Evolutionary conservation across 2,329 filamentous ascomycete species (phyloP).

Genomic region (Trichoderma atrobrunneum): DNA sequence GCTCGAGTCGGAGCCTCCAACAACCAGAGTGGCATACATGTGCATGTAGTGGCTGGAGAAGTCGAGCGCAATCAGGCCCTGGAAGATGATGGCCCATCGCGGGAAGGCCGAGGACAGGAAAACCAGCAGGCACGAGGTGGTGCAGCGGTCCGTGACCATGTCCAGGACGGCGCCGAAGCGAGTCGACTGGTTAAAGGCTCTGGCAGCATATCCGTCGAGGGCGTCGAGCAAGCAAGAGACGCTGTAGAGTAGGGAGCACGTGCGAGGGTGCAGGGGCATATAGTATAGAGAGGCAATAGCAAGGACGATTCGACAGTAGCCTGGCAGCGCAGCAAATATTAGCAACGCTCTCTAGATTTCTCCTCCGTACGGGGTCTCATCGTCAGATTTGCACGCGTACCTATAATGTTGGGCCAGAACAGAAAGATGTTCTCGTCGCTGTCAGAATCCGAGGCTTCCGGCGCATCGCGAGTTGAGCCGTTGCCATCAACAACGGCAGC

Average conservation of each 20-base stretch:
- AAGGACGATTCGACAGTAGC: conserved; percentile 74
- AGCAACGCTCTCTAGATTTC: neutral
- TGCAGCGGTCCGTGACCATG: conserved; percentile 99
- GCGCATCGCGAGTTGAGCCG: conserved; percentile 37
- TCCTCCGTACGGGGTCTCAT: neutral
- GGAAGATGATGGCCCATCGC: conserved; percentile 90
- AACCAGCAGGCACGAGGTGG: conserved; percentile 89
- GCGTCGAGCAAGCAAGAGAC: conserved; percentile 94
- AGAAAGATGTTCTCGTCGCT: conserved; percentile 73
- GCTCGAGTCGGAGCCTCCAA: conserved; percentile 75
- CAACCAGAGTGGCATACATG: conserved; percentile 93
- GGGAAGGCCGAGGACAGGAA: conserved; percentile 95
- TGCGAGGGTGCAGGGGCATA: conserved; percentile 97
- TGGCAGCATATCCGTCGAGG: conserved; percentile 87
- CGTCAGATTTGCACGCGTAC: conserved; percentile 43
- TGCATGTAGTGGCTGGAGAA: conserved; percentile 97
- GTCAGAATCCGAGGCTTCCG: conserved; percentile 36
- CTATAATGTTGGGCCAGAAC: conserved; percentile 79
- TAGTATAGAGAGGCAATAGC: conserved; percentile 94
- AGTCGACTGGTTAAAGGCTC: conserved; percentile 79
- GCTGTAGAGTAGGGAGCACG: conserved; percentile 87
- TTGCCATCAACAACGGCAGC: conserved; percentile 45
- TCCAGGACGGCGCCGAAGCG: conserved; percentile 95
- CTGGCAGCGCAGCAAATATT: conserved; percentile 40
- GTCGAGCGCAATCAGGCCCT: conserved; percentile 87